Evolutionary conservation across 2,329 filamentous ascomycete species (phyloP).

Genomic region (Coniochaeta ligniaria): DNA sequence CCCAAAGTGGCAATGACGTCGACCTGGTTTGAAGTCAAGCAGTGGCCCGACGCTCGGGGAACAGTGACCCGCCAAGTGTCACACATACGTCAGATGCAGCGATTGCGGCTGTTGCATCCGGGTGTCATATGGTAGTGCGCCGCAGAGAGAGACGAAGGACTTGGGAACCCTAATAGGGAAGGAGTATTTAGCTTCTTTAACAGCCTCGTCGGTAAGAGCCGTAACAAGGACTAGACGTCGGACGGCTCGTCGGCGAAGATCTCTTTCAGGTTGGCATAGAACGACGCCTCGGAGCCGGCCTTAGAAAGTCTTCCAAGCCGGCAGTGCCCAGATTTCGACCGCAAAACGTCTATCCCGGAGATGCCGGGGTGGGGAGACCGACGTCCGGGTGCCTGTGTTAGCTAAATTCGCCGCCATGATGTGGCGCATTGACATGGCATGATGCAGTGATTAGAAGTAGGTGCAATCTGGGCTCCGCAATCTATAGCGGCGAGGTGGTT

Average conservation of each 20-base stretch:
- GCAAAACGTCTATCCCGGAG: neutral
- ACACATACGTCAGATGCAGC: constrained; percentile 52
- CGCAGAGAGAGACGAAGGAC: constrained; percentile 32
- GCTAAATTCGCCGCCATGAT: neutral
- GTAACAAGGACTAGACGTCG: constrained; percentile 48
- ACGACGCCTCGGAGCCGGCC: constrained; percentile 21
- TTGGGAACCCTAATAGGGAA: constrained; percentile 43
- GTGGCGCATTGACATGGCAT: neutral
- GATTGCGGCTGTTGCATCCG: constrained; percentile 50
- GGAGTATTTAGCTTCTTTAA: constrained; percentile 46
- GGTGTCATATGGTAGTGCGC: neutral
- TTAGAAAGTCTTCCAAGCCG: neutral
- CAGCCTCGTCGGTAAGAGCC: constrained; percentile 38
- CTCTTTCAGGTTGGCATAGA: constrained; percentile 51
- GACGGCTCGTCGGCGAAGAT: constrained; percentile 48
- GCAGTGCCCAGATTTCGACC: neutral
- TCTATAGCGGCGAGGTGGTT: no score
- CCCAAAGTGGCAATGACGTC: no score
- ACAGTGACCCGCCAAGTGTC: constrained; percentile 39
- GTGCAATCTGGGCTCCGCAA: no score
- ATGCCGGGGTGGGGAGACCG: neutral
- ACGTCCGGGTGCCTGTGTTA: neutral
- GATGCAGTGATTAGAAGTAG: no score
- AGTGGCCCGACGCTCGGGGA: constrained; percentile 52
- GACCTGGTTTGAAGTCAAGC: constrained; percentile 49